A percentile compares a stretch with the other conserved stretches of the same genome.
These are phyloP conservation scores for Rhizopogon rudus DNA, from an alignment of 768 basidiomycete genomes.

Conservation along the genomic window DNA sequence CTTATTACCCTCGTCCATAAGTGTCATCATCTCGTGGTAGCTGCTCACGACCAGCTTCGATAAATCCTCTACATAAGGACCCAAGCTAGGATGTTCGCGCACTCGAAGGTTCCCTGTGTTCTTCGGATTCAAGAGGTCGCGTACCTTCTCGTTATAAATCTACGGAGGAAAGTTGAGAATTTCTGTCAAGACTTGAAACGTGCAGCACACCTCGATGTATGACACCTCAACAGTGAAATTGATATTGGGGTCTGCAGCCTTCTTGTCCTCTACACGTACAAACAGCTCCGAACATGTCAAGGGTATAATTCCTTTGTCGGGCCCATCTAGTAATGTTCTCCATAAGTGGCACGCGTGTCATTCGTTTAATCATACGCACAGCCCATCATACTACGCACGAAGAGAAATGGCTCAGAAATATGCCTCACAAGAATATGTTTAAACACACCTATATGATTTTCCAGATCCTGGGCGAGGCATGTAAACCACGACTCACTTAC, in stretches of 20 bases:
- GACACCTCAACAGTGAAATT: slow-evolving; percentile 96
- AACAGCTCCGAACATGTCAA: slow-evolving; percentile 94
- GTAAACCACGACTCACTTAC: slow-evolving; percentile 2
- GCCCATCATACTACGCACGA: slow-evolving; percentile 79
- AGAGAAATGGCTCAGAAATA: neutral
- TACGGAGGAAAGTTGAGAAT: slow-evolving; percentile 21
- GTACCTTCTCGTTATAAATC: slow-evolving; percentile 98
- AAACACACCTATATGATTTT: slow-evolving; percentile 81
- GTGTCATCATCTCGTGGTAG: slow-evolving; percentile 96
- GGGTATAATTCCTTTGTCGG: slow-evolving; percentile 97
- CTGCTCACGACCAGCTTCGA: slow-evolving; percentile 87
- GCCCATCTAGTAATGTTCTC: slow-evolving; percentile 55
- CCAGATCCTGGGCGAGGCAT: slow-evolving; percentile 59
- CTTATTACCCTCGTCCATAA: slow-evolving; percentile 99
- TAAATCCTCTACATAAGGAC: slow-evolving; percentile 98
- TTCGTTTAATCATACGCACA: slow-evolving; percentile 48
- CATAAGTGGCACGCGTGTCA: slow-evolving; percentile 4
- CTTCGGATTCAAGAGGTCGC: slow-evolving; percentile 95
- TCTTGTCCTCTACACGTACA: slow-evolving; percentile 67
- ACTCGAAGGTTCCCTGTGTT: slow-evolving; percentile 95
- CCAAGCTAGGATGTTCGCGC: slow-evolving; percentile 92
- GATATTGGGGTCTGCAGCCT: slow-evolving; percentile 57
- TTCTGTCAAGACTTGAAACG: neutral
- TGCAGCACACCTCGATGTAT: slow-evolving; percentile 75
- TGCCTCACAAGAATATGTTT: neutral